phyloP scores from a whole-genome alignment of 2,329 filamentous ascomycete genomes.

The Colletotrichum gigasporum region DNA sequence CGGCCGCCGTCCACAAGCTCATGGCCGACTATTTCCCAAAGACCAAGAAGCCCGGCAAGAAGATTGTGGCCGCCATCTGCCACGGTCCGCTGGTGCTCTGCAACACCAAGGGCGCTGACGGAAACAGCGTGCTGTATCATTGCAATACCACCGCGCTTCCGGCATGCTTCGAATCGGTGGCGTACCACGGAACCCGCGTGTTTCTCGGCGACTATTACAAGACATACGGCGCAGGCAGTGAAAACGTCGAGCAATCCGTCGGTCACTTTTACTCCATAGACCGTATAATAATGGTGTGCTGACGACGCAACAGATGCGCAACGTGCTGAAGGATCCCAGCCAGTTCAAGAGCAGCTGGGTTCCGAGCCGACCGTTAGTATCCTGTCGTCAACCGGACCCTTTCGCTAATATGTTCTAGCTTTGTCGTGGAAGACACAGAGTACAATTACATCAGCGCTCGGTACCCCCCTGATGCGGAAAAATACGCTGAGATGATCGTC shows the following conservation, averaged over 20 bases:
- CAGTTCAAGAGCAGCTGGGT: slow-evolving; percentile 56
- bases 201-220: slow-evolving; percentile 66
- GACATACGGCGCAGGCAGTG: slow-evolving; percentile 61
- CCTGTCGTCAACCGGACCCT: neutral
- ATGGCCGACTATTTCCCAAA: slow-evolving; percentile 57
- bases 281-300: neutral
- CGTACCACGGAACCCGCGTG: slow-evolving; percentile 57
- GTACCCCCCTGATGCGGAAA: slow-evolving; percentile 53
- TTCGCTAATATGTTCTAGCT: slow-evolving; percentile 41
- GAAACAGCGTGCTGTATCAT: slow-evolving; percentile 56
- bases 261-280: slow-evolving; percentile 29
- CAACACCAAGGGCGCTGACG: slow-evolving; percentile 49
- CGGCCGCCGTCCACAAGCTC: slow-evolving; percentile 51
- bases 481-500: slow-evolving; percentile 52
- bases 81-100: slow-evolving; percentile 63
- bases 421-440: slow-evolving; percentile 57
- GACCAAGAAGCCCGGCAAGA: slow-evolving; percentile 53
- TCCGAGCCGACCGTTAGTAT: slow-evolving; percentile 13
- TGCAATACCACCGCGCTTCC: slow-evolving; percentile 60
- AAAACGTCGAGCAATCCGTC: slow-evolving; percentile 57
- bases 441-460: slow-evolving; percentile 60
- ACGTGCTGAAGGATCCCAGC: slow-evolving; percentile 49
- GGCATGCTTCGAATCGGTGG: slow-evolving; percentile 56
- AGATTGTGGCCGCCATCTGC: slow-evolving; percentile 58
- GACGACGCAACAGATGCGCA: slow-evolving; percentile 47